Conservation (phyloP, 352 stramenopile genomes). For the Phytophthora multivora region DNA sequence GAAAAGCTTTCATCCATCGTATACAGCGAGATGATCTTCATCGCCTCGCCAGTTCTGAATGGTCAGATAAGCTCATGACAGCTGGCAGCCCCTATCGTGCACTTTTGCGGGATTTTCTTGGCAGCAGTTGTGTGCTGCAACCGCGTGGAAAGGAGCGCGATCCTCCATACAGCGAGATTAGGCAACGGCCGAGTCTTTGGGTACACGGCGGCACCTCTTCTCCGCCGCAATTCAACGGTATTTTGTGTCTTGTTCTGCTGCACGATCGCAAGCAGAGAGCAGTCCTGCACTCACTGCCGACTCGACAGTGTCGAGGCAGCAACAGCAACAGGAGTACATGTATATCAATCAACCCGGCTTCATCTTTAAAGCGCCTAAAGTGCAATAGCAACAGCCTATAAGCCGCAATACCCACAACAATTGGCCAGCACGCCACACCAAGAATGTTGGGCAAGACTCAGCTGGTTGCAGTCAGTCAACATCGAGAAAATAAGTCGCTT, state of each 20-base stretch:
- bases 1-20: not conserved
- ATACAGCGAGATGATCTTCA: not conserved
- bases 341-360: slow-evolving; percentile 15
- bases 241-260: not conserved
- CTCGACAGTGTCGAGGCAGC: not conserved
- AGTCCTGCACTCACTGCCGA: slow-evolving; percentile 9
- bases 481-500: slow-evolving; percentile 30
- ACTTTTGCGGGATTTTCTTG: slow-evolving; percentile 14
- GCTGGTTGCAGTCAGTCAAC: slow-evolving; percentile 7
- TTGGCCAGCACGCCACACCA: not conserved
- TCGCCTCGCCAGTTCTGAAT: not conserved
- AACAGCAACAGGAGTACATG: not conserved
- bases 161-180: slow-evolving; percentile 8
- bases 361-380: slow-evolving; percentile 8
- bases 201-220: slow-evolving; percentile 6
- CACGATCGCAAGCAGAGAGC: slow-evolving; percentile 14
- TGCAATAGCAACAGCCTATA: not conserved
- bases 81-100: not conserved
- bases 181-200: slow-evolving; percentile 17
- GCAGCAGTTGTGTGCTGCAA: not conserved
- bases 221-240: slow-evolving; percentile 5
- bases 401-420: not conserved
- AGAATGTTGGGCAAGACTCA: not conserved
- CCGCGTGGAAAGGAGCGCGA: not conserved
- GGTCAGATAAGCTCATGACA: slow-evolving; percentile 20